Percentiles rank a stretch among this genome's conserved stretches.
phyloP scores from a whole-genome alignment of 2,329 filamentous ascomycete species.

The Monosporascus sp. region DNA sequence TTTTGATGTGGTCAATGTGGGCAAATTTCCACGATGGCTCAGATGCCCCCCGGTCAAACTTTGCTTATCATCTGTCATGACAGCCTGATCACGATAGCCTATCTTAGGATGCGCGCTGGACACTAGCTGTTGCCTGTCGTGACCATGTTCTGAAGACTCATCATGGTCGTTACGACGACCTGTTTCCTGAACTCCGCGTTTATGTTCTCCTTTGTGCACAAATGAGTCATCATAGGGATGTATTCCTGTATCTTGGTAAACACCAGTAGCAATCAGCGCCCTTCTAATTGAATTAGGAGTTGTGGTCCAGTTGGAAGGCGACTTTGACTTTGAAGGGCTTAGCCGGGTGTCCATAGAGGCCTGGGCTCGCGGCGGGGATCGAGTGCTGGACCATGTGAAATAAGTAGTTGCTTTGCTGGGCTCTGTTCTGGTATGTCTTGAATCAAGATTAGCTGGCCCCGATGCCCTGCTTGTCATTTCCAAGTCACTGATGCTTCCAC shows the following conservation, averaged over 20 bases:
- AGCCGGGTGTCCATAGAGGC: neutral
- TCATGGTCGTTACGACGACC: neutral
- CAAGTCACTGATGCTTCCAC: no score
- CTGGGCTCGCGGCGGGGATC: conserved; percentile 7
- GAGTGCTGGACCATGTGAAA: conserved; percentile 22
- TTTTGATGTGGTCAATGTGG: no score
- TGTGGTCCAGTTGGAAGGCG: conserved; percentile 7
- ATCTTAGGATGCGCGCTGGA: neutral
- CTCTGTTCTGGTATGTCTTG: conserved; percentile 2
- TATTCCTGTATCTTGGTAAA: conserved; percentile 18
- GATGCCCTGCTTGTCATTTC: neutral
- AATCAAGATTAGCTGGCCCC: neutral
- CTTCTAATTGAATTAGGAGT: conserved; percentile 16
- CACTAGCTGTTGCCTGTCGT: neutral
- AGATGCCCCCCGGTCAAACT: neutral
- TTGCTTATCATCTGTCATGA: conserved; percentile 10
- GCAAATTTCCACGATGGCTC: neutral
- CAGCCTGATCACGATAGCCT: conserved; percentile 11
- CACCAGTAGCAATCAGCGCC: conserved; percentile 16
- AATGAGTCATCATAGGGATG: conserved; percentile 8
- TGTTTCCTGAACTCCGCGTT: neutral
- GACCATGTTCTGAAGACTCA: neutral
- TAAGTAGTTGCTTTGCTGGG: conserved; percentile 16
- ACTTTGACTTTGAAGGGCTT: neutral
- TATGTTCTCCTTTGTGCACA: neutral